These are phyloP conservation scores for Aspergillus sp. DNA, from an alignment of 2,329 filamentous ascomycete species.

Conservation along the genomic window DNA sequence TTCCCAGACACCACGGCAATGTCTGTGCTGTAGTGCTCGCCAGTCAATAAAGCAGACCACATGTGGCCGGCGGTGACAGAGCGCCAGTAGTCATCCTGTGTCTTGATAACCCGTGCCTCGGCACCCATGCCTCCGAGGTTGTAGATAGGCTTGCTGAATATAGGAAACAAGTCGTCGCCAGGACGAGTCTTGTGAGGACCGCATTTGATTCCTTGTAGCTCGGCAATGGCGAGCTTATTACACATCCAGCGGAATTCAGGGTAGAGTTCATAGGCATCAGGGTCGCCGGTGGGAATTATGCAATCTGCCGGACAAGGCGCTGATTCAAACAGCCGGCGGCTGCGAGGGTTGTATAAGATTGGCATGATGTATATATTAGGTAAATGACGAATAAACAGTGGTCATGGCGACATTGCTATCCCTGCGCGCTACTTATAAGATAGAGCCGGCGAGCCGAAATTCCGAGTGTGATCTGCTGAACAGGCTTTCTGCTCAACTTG, in stretches of 20 bases:
- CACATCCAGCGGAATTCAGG: background rate
- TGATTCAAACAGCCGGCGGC: background rate
- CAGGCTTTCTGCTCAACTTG: too few relatives aligned
- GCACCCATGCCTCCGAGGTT: background rate
- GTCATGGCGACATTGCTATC: too few relatives aligned
- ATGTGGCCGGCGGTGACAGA: background rate
- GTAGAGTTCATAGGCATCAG: background rate
- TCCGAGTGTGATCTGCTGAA: too few relatives aligned
- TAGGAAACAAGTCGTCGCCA: background rate
- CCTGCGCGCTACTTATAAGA: too few relatives aligned
- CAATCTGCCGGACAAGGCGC: background rate
- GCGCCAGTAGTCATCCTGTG: background rate
- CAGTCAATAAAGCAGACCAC: background rate
- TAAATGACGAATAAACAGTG: too few relatives aligned
- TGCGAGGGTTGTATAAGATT: background rate
- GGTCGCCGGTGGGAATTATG: background rate
- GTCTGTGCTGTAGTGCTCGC: background rate
- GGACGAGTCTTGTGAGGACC: background rate
- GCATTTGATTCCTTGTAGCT: background rate
- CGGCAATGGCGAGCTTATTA: background rate
- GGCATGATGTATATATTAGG: background rate
- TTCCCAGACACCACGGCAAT: background rate
- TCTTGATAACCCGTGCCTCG: background rate
- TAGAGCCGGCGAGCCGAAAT: too few relatives aligned
- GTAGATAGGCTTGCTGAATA: background rate